Evolutionary conservation across 208 protist species (phyloP).

Genomic region (Sergeia podlipaevii): DNA sequence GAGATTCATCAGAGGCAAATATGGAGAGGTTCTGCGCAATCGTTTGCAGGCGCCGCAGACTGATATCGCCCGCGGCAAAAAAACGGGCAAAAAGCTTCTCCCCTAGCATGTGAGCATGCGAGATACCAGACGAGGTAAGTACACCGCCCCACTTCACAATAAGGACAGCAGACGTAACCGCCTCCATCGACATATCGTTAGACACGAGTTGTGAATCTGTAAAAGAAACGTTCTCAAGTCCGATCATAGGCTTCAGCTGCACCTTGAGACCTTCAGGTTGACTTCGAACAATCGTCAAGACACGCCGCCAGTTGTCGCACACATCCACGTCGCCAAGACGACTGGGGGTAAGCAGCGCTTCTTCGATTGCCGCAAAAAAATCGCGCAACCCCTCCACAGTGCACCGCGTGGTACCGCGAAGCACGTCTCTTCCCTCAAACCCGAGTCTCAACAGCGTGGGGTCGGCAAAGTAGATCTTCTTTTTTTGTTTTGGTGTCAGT

Average conservation of each 20-base stretch:
- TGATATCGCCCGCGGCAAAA: constrained; percentile 46
- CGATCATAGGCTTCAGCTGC: constrained; percentile 23
- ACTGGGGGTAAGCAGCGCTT: too few species aligned
- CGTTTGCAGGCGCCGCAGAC: constrained; percentile 25
- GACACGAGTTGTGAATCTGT: neutral
- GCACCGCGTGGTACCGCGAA: neutral
- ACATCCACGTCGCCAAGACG: neutral
- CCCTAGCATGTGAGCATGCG: constrained; percentile 40
- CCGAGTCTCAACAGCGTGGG: constrained; percentile 17
- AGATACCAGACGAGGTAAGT: constrained; percentile 37
- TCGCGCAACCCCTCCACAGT: neutral
- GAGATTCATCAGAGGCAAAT: constrained; percentile 31
- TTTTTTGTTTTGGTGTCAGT: constrained; percentile 53
- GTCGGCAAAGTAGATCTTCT: constrained; percentile 46
- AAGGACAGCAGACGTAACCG: constrained; percentile 18
- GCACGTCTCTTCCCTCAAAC: constrained; percentile 4
- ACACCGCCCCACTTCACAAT: constrained; percentile 65
- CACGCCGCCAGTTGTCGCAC: constrained; percentile 33
- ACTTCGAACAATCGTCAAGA: constrained; percentile 34
- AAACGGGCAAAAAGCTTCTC: constrained; percentile 53
- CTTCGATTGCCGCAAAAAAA: too few species aligned
- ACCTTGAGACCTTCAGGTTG: constrained; percentile 32
- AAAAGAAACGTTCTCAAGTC: neutral
- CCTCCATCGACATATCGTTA: neutral
- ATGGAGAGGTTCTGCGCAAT: constrained; percentile 35